A percentile compares a stretch with the other conserved stretches of the same genome.
phyloP scores from a whole-genome alignment of 108 stramenopile species.

The Skeletonema grethae region DNA sequence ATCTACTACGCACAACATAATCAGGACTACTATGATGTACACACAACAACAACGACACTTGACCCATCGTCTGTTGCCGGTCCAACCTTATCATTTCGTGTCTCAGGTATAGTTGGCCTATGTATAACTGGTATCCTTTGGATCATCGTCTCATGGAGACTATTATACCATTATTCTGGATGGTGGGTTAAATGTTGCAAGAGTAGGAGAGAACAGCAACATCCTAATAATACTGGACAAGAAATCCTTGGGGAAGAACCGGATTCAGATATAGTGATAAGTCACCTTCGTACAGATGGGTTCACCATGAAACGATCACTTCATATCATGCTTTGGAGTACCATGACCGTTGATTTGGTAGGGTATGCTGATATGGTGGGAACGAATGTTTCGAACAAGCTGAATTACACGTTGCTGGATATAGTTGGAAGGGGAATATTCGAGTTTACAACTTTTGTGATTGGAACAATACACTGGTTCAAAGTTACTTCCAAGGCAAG shows the following conservation, averaged over 20 bases:
- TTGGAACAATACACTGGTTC: constrained; percentile 44
- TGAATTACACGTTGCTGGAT: constrained; percentile 44
- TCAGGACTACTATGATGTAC: not conserved
- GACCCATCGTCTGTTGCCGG: not conserved
- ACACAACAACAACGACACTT: not conserved
- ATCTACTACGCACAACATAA: not conserved
- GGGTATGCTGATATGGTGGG: constrained; percentile 38
- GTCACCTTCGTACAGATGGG: constrained; percentile 30
- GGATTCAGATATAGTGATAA: not conserved
- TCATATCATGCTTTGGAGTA: constrained; percentile 31
- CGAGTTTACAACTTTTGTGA: constrained; percentile 39
- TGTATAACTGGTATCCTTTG: constrained; percentile 31
- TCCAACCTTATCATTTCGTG: not conserved
- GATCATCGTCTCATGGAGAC: constrained; percentile 37
- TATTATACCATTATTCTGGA: constrained; percentile 43
- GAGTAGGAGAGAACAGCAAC: not conserved
- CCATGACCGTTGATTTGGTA: constrained; percentile 36
- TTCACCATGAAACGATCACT: constrained; percentile 39
- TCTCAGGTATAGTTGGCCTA: constrained; percentile 35
- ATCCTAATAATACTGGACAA: not conserved
- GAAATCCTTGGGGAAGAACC: constrained; percentile 5
- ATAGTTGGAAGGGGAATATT: constrained; percentile 50
- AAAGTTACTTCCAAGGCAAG: constrained; percentile 22
- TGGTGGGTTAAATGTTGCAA: constrained; percentile 22
- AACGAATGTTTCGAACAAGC: constrained; percentile 16